Base-by-base conservation (phyloP, 495 filamentous ascomycete genomes). In the Chaetomium fimeti region DNA sequence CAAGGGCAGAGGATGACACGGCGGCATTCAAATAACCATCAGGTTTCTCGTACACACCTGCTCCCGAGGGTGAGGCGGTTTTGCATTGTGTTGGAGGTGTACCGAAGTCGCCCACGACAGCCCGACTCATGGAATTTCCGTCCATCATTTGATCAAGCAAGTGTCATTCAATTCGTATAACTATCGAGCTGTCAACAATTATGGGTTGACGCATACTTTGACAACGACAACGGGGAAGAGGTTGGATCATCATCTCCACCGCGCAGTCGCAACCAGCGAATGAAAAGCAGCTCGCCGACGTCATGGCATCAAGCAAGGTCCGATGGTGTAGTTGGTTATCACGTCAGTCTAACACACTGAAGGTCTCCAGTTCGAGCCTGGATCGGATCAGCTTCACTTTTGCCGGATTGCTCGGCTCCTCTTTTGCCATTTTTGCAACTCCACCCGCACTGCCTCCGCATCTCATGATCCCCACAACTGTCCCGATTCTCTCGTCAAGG, bases 301-400 rank as follows among this genome's bases (percentile, higher is more conserved):
- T 20, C 32, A 1, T 6, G 8, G 7, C 25, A 54, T 32, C 28
- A 27, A 54, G 9, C 28, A 36, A 55, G 65, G 65, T 66, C 55
- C 60, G 59, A 62, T 66, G 65, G 65, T 66, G 65, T 66, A 66
- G 65, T 66, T 66, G 65, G 65, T 66, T 66, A 66, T 66, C 63
- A 66, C 63, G 63, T 66, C 63, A 66, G 63, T 66, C 63, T 66
- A 66, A 66, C 63, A 66, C 63, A 66, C 63, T 66, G 63, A 66
- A 66, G 63, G 63, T 66, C 54, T 57, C 61, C 63, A 66, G 64
- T 66, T 66, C 64, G 32, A 66, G 29, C 64, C 60, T 66, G 64
- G 64, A 62, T 59, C 53, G 55, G 55, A 66, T 66, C 65, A 66
- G n/a, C 6, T 60, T 43, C 4, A 22, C 60, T 66, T 66, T 66